These are phyloP conservation scores for Grifola frondosa DNA, from an alignment of 1,284 basidiomycete genomes.

Conservation along the genomic window DNA sequence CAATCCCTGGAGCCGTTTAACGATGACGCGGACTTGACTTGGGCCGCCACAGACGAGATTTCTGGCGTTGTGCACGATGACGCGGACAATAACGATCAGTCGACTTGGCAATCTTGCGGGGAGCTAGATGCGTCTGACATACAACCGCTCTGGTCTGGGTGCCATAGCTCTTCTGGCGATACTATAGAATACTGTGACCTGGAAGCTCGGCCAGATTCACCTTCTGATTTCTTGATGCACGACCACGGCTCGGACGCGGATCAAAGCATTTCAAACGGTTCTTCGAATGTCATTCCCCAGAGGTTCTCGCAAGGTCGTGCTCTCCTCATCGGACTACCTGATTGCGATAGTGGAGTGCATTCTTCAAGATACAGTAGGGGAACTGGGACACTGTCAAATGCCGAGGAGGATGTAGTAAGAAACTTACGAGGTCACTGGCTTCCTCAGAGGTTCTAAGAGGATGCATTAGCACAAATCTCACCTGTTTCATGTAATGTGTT, in stretches of 20 bases:
- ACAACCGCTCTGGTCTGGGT: no score
- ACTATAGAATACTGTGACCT: no score
- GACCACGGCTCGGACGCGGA: no score
- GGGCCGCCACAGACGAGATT: background rate
- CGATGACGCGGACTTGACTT: background rate
- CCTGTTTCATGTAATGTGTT: background rate
- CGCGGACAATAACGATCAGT: no score
- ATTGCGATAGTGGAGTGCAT: no score
- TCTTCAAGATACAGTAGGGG: background rate
- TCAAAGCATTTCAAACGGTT: background rate
- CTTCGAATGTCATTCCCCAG: slow-evolving; percentile 5
- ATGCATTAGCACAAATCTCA: no score
- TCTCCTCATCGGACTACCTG: slow-evolving; percentile 26
- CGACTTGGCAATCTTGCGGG: no score
- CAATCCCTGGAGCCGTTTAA: no score
- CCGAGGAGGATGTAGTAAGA: slow-evolving; percentile 59
- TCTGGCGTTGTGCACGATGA: background rate
- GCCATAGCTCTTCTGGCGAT: no score
- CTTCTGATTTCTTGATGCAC: no score
- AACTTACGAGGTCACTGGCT: slow-evolving; percentile 59
- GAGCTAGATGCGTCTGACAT: no score
- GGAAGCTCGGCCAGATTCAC: no score
- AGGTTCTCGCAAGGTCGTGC: slow-evolving; percentile 45
- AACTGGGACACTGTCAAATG: slow-evolving; percentile 28
- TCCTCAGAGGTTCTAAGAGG: slow-evolving; percentile 53